Conservation (phyloP, 345 rosid genomes). For the Linum lewisii region DNA sequence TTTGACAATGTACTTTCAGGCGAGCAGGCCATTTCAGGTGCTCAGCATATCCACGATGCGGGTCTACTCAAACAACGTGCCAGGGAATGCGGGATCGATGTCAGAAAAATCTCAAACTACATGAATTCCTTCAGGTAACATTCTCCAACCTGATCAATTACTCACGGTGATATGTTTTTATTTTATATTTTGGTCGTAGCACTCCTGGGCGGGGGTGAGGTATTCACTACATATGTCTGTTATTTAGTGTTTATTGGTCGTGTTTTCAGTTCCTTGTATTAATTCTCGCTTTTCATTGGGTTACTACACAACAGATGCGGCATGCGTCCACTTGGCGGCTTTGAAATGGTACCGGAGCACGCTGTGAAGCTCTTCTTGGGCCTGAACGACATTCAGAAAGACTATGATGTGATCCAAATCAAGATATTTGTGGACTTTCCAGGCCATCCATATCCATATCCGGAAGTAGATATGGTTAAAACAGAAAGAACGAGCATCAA, state of each 20-base stretch:
- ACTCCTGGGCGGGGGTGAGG: no score
- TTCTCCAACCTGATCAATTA: neutral
- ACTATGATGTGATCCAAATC: constrained; percentile 71
- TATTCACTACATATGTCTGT: no score
- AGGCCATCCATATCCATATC: no score
- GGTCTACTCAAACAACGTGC: constrained; percentile 68
- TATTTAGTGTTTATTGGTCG: no score
- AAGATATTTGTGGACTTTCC: no score
- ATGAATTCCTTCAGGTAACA: constrained; percentile 77
- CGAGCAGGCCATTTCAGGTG: constrained; percentile 93
- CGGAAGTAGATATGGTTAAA: no score
- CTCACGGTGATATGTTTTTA: no score
- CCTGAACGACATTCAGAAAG: constrained; percentile 62
- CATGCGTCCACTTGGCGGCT: constrained; percentile 86
- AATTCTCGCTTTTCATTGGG: neutral
- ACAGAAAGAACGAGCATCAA: no score
- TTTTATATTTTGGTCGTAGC: no score
- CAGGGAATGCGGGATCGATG: constrained; percentile 59
- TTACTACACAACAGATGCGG: constrained; percentile 58
- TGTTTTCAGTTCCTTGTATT: neutral
- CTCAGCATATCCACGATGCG: constrained; percentile 80
- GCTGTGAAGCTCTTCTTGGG: constrained; percentile 84
- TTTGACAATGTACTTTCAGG: constrained; percentile 26
- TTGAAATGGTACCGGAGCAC: constrained; percentile 73
- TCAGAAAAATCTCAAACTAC: constrained; percentile 58